These are phyloP conservation scores for Artemisia annua DNA, from an alignment of 129 eudicot genomes.

Conservation along the genomic window DNA sequence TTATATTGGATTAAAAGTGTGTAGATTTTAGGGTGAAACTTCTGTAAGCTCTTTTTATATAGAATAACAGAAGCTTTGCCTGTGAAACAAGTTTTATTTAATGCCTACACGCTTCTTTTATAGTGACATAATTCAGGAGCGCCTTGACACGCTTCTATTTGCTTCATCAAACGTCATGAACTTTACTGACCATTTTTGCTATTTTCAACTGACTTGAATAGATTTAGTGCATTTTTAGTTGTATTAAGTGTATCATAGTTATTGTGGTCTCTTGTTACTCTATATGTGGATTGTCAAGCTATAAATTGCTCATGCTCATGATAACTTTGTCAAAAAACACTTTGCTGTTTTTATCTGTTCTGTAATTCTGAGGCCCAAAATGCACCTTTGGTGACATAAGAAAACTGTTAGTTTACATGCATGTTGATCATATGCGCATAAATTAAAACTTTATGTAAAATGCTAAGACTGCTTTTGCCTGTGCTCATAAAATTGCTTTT, in stretches of 20 bases:
- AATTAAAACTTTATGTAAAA: not conserved
- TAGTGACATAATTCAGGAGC: too few species aligned
- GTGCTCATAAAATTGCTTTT: too few species aligned
- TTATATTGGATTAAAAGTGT: not conserved
- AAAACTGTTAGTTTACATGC: not conserved
- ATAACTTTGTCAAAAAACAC: not conserved
- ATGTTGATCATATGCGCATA: slow-evolving; percentile 14
- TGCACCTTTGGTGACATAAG: not conserved
- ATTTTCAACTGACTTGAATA: not conserved
- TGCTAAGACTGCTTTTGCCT: too few species aligned
- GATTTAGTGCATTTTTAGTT: slow-evolving; percentile 6
- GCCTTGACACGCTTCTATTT: too few species aligned
- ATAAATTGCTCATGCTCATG: not conserved
- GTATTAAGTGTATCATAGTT: slow-evolving; percentile 2
- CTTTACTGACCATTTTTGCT: too few species aligned
- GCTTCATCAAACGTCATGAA: too few species aligned
- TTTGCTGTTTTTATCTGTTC: not conserved
- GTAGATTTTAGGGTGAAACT: too few species aligned
- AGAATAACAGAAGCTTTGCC: too few species aligned
- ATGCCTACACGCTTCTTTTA: too few species aligned
- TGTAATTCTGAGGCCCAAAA: not conserved
- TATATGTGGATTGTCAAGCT: not conserved
- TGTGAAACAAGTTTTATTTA: too few species aligned
- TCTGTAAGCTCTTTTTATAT: too few species aligned
- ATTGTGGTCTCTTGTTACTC: not conserved